Evolutionary conservation across 306 rosid genomes (phyloP).

Genomic region (Medicago lupulina): DNA sequence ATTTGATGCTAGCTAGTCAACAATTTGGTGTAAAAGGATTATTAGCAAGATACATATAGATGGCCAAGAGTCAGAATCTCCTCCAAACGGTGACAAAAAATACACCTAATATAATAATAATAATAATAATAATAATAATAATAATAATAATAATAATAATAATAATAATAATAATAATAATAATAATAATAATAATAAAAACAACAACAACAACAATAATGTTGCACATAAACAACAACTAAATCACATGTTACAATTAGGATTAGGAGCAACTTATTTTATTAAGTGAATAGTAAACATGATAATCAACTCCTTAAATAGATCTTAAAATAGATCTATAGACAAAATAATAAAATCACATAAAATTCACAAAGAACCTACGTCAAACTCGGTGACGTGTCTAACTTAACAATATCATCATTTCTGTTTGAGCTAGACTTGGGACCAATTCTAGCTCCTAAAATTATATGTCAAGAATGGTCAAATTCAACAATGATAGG

Average conservation of each 20-base stretch:
- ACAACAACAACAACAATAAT: too few relatives aligned
- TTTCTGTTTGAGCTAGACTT: too few relatives aligned
- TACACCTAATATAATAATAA: conserved; percentile 11
- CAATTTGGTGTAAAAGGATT: conserved; percentile 34
- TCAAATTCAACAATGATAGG: too few relatives aligned
- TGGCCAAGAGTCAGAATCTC: conserved; percentile 31
- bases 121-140: background rate
- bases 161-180: conserved; percentile 8
- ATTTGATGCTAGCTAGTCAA: conserved; percentile 49
- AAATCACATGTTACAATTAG: background rate
- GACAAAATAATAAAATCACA: too few relatives aligned
- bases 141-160: background rate
- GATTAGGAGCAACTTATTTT: background rate
- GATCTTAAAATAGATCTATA: too few relatives aligned
- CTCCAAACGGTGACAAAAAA: background rate
- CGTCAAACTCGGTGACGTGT: too few relatives aligned
- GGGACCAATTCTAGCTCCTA: too few relatives aligned
- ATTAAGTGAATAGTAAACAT: background rate
- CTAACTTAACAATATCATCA: too few relatives aligned
- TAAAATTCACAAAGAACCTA: too few relatives aligned
- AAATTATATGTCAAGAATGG: too few relatives aligned
- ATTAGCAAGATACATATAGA: conserved; percentile 42
- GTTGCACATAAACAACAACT: background rate
- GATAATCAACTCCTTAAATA: too few relatives aligned
- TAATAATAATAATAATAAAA: background rate